These are phyloP conservation scores for Scalesia atractyloides DNA, from an alignment of 129 eudicot species.

Conservation along the genomic window DNA sequence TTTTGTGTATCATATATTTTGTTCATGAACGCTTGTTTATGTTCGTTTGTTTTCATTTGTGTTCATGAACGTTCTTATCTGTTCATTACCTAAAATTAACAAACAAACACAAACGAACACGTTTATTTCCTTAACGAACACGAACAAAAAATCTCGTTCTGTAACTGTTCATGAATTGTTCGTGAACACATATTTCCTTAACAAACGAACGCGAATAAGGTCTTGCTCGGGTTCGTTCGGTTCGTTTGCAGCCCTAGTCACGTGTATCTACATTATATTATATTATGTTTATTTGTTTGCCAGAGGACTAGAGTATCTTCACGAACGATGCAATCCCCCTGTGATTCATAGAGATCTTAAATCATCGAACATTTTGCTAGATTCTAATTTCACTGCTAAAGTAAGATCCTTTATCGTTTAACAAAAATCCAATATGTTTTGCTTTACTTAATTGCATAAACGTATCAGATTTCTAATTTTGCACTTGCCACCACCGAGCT, in stretches of 20 bases:
- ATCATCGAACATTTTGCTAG: conserved; percentile 86
- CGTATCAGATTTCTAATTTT: conserved; percentile 82
- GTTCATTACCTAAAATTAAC: no score
- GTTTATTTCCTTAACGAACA: no score
- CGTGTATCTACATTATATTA: neutral
- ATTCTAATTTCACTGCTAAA: conserved; percentile 89
- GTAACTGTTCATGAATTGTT: no score
- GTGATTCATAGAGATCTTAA: conserved; percentile 90
- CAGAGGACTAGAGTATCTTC: conserved; percentile 93
- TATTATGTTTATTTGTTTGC: conserved; percentile 11
- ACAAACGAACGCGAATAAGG: no score
- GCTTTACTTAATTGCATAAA: conserved; percentile 16
- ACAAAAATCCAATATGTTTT: neutral
- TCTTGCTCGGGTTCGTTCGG: no score
- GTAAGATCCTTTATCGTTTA: conserved; percentile 40
- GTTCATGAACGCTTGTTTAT: no score
- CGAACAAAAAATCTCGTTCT: no score
- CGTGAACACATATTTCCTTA: no score
- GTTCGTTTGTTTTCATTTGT: no score
- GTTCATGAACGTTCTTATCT: no score
- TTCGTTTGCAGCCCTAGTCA: neutral
- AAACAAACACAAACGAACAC: no score
- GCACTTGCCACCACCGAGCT: conserved; percentile 69
- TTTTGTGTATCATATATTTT: no score
- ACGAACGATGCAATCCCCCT: conserved; percentile 86